phyloP scores from a whole-genome alignment of 345 rosid genomes.

The Corchorus olitorius region DNA sequence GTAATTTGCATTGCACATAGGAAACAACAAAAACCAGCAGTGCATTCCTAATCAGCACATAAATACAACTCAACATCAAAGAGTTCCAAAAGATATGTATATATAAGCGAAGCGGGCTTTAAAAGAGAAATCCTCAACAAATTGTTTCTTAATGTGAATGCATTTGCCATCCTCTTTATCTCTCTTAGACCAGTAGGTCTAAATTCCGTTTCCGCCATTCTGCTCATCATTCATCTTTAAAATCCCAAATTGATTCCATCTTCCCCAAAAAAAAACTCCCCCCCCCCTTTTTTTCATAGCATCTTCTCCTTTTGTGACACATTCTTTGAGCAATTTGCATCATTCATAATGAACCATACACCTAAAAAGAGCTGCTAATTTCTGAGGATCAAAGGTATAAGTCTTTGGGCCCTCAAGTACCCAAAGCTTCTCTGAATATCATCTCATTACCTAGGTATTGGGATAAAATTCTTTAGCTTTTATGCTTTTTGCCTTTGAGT shows the following conservation, averaged over 20 bases:
- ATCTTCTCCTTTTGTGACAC: background rate
- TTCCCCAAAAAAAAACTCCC: background rate
- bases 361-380: background rate
- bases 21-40: background rate
- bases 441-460: background rate
- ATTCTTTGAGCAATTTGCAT: conserved; percentile 5
- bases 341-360: background rate
- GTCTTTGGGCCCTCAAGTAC: background rate
- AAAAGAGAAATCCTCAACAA: background rate
- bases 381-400: background rate
- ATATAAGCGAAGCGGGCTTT: background rate
- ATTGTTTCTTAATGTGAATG: background rate
- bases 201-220: background rate
- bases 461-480: background rate
- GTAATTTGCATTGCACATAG: background rate
- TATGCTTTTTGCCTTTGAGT: background rate
- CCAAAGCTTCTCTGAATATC: background rate
- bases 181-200: background rate
- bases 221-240: background rate
- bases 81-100: no score
- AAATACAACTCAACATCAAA: no score
- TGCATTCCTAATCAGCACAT: no score
- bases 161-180: background rate
- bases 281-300: no score
- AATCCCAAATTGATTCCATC: background rate